phyloP scores from a whole-genome alignment of 140 eudicot genomes.

The Ambrosia hybrid region DNA sequence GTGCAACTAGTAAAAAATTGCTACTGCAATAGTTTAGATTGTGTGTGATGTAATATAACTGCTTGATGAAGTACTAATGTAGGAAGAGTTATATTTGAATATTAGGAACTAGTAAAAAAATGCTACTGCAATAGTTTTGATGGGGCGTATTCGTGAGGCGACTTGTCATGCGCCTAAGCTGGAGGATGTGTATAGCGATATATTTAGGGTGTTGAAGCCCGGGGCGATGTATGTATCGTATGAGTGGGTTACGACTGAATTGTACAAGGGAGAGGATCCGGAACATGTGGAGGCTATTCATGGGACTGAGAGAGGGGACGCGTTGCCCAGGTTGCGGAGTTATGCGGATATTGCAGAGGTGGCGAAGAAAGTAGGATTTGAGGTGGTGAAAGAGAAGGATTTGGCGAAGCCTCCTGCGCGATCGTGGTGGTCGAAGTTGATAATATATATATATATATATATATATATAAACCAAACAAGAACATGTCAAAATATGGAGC shows the following conservation, averaged over 20 bases:
- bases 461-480: too few species aligned
- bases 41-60: too few species aligned
- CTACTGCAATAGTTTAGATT: too few species aligned
- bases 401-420: slow-evolving; percentile 76
- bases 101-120: too few species aligned
- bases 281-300: slow-evolving; percentile 84
- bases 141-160: slow-evolving; percentile 87
- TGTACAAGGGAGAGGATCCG: slow-evolving; percentile 45
- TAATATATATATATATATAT: too few species aligned
- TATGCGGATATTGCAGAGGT: slow-evolving; percentile 59
- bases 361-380: slow-evolving; percentile 88
- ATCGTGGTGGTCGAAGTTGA: slow-evolving; percentile 92
- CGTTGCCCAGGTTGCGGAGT: slow-evolving; percentile 76
- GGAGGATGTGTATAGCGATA: slow-evolving; percentile 77
- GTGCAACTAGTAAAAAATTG: too few species aligned
- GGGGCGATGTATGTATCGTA: slow-evolving; percentile 73
- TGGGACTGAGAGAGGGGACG: slow-evolving; percentile 92
- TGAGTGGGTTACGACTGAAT: slow-evolving; percentile 89
- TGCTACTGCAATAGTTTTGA: slow-evolving; percentile 51
- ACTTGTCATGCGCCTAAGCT: slow-evolving; percentile 92
- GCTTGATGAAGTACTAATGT: too few species aligned
- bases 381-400: slow-evolving; percentile 75
- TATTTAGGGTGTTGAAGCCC: slow-evolving; percentile 81
- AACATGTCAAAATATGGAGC: too few species aligned
- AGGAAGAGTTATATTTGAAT: too few species aligned